Conservation (phyloP, 2,329 filamentous ascomycete species). For the Colletotrichum aenigma region DNA sequence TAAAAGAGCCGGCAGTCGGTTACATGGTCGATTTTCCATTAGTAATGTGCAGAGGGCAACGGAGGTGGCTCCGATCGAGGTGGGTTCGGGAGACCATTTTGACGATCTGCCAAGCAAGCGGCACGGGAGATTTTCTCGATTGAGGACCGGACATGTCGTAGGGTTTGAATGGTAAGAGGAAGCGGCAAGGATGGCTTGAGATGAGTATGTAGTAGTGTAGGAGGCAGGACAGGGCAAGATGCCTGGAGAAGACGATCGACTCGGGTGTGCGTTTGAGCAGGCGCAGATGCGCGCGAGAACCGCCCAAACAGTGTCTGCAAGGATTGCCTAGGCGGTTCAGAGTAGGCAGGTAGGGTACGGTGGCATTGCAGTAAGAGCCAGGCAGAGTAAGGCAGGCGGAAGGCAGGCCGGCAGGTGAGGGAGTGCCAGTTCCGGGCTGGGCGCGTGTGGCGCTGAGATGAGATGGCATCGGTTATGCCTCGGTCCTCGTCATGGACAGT, state of each 20-base stretch:
- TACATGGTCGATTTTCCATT: neutral
- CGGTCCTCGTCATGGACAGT: neutral
- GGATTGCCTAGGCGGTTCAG: neutral
- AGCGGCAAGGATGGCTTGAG: neutral
- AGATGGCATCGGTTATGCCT: neutral
- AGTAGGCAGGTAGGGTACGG: neutral
- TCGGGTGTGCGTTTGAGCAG: neutral
- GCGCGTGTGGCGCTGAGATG: neutral
- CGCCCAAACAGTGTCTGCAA: neutral
- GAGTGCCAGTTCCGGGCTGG: neutral
- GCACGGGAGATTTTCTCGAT: constrained; percentile 6
- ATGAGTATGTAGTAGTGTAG: neutral
- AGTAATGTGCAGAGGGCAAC: neutral
- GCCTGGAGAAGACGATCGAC: neutral
- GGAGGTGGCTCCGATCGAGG: neutral
- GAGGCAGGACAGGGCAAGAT: too few species aligned
- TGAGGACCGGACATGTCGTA: neutral
- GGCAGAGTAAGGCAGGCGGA: neutral
- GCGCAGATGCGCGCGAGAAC: neutral
- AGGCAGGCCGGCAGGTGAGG: neutral
- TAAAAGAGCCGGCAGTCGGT: neutral
- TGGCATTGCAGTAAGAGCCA: neutral
- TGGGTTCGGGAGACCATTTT: neutral
- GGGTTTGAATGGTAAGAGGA: neutral
- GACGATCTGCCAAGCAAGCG: neutral